Evolutionary conservation across 2,329 filamentous ascomycete genomes (phyloP).

Genomic region (Phaeoacremonium minimum): DNA sequence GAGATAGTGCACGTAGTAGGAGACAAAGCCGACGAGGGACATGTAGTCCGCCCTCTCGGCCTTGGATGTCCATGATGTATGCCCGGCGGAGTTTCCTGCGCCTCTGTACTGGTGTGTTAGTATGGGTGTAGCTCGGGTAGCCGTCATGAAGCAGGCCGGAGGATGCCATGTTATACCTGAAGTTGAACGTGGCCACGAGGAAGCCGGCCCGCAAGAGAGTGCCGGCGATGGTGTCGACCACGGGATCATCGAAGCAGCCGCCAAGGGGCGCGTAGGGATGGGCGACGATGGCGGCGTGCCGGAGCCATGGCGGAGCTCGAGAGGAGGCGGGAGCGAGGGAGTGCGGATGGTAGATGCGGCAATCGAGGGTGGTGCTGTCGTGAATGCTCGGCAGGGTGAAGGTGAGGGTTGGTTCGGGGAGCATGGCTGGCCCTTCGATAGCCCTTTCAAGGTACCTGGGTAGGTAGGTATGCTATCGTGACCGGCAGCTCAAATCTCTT

Average conservation of each 20-base stretch:
- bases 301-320: slow-evolving; percentile 34
- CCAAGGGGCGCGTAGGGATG: slow-evolving; percentile 91
- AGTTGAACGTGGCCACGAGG: slow-evolving; percentile 86
- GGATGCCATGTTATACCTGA: slow-evolving; percentile 53
- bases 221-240: slow-evolving; percentile 63
- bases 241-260: slow-evolving; percentile 76
- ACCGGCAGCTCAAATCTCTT: no score
- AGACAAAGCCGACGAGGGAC: slow-evolving; percentile 75
- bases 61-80: slow-evolving; percentile 82
- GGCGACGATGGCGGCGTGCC: slow-evolving; percentile 63
- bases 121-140: neutral
- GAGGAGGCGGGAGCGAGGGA: slow-evolving; percentile 29
- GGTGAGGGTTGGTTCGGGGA: slow-evolving; percentile 53
- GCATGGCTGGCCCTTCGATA: slow-evolving; percentile 34
- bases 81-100: slow-evolving; percentile 67
- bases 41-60: slow-evolving; percentile 79
- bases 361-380: slow-evolving; percentile 71
- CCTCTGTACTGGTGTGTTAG: slow-evolving; percentile 51
- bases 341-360: slow-evolving; percentile 73
- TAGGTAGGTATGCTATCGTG: no score
- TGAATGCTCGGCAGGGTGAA: slow-evolving; percentile 83
- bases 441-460: no score
- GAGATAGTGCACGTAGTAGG: slow-evolving; percentile 66
- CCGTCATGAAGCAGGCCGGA: neutral
- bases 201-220: slow-evolving; percentile 67